Percentiles rank a stretch among this genome's conserved stretches.
These are phyloP conservation scores for Fusarium sp. DNA, from an alignment of 2,329 filamentous ascomycete species.

Conservation along the genomic window DNA sequence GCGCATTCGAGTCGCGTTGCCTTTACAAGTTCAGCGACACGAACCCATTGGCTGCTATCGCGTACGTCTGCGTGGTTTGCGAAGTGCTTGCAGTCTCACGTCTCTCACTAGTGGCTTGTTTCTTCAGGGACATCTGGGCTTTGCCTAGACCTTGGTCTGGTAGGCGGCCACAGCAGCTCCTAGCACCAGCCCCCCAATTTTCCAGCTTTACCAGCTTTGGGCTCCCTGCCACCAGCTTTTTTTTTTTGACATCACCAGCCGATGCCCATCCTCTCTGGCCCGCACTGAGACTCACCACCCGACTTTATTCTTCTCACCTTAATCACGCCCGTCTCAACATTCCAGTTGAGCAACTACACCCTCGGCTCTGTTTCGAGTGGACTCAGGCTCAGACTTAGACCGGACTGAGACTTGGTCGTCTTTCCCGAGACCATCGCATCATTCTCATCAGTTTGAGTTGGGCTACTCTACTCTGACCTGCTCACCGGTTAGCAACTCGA, in stretches of 20 bases:
- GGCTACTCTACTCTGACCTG: slow-evolving; percentile 6
- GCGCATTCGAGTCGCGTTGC: slow-evolving; percentile 6
- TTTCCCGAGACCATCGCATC: slow-evolving; percentile 30
- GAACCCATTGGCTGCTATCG: slow-evolving; percentile 21
- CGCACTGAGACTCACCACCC: slow-evolving; percentile 26
- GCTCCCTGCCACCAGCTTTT: slow-evolving; percentile 49
- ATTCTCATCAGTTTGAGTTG: slow-evolving; percentile 6
- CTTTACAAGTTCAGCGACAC: slow-evolving; percentile 3
- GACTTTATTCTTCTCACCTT: slow-evolving; percentile 16
- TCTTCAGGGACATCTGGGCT: slow-evolving; percentile 12
- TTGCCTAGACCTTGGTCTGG: slow-evolving; percentile 31
- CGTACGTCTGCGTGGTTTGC: slow-evolving; percentile 24
- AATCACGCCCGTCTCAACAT: slow-evolving; percentile 28
- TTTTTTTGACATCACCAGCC: slow-evolving; percentile 49
- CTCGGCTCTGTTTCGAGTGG: slow-evolving; percentile 33
- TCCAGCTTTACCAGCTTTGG: slow-evolving; percentile 35
- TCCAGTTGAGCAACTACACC: slow-evolving; percentile 35
- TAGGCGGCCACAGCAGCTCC: slow-evolving; percentile 33
- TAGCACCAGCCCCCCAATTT: slow-evolving; percentile 37
- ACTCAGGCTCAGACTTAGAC: slow-evolving; percentile 16
- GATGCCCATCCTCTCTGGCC: slow-evolving; percentile 30
- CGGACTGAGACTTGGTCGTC: slow-evolving; percentile 31
- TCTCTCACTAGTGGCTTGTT: slow-evolving; percentile 32
- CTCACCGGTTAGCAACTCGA: slow-evolving; percentile 7
- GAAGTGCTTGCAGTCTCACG: slow-evolving; percentile 26